Evolutionary conservation across 2,329 filamentous ascomycete species (phyloP), one percentile per base, ranked within the genome.

Genomic region (Apiospora malaysiana): DNA sequence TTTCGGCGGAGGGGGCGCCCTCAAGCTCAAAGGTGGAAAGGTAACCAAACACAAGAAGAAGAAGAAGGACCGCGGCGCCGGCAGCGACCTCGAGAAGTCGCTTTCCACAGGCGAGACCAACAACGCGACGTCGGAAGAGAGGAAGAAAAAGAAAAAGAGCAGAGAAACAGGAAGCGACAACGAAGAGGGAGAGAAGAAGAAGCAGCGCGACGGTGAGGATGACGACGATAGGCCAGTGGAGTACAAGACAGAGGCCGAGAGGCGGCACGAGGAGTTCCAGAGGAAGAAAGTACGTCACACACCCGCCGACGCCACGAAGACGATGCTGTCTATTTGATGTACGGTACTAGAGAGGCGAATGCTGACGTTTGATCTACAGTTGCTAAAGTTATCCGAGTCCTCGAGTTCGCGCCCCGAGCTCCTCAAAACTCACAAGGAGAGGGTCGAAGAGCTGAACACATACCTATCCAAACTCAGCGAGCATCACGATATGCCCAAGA

Each of bases 341-440:
- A 21, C 16, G 14, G 16, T 4, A 51, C 63, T 25, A n/a, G 68
- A 51, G 47, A 51, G 12, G 7, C 1, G 25, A 2, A 69, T 68
- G 69, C 72, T 75, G 65, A 76, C 65, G 32, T 43, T 32, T 59
- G 27, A 71, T 25, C 56, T 71, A 72, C 75, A 96, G 94, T 85
- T 98, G 77, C 90, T 96, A 76, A 92, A 97, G 77, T 87, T 94
- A 73, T 84, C 97, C 63, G 91, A 93, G 78, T 82, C 82, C 7
- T 80, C 85, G 10, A 82, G 83, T 8, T 80, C 85, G 9, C 82
- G 86, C 66, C 90, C 92, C 18, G 95, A 98, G 80, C 92, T 97
- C 21, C 89, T 95, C 75, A 98, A 98, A 86, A 97, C 95, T 42
- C 96, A 99, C 82, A 98, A 98, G 81, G 93, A 99, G 84, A 91